These are phyloP conservation scores for Ophiostoma novo-ulmi DNA, from an alignment of 2,329 filamentous ascomycete species.

Conservation along the genomic window DNA sequence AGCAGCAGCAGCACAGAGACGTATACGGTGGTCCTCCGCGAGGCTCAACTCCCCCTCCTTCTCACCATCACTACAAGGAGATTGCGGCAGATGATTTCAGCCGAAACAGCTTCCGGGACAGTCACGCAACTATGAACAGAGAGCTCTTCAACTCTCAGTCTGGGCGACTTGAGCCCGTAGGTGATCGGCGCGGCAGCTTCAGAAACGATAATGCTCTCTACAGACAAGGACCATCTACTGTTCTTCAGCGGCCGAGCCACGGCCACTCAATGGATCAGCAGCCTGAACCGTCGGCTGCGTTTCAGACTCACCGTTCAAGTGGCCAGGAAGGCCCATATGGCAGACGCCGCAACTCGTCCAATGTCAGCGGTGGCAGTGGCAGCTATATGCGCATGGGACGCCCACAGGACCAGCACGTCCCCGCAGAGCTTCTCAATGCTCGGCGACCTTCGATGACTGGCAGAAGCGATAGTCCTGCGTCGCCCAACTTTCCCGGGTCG, in stretches of 20 bases:
- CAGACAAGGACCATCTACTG: slow-evolving; percentile 58
- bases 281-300: slow-evolving; percentile 76
- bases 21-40: slow-evolving; percentile 37
- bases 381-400: slow-evolving; percentile 53
- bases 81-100: slow-evolving; percentile 94
- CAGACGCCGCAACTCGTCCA: slow-evolving; percentile 80
- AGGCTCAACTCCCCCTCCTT: slow-evolving; percentile 38
- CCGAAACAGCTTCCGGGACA: slow-evolving; percentile 73
- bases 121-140: slow-evolving; percentile 55
- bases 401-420: slow-evolving; percentile 39
- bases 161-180: slow-evolving; percentile 83
- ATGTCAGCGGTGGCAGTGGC: slow-evolving; percentile 81
- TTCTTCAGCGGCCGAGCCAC: slow-evolving; percentile 68
- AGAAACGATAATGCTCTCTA: slow-evolving; percentile 58
- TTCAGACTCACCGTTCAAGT: slow-evolving; percentile 69
- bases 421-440: slow-evolving; percentile 32
- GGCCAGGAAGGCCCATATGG: slow-evolving; percentile 63
- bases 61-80: slow-evolving; percentile 60
- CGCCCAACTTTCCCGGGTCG: slow-evolving; percentile 42
- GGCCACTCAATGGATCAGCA: slow-evolving; percentile 47
- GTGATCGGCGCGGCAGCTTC: slow-evolving; percentile 66
- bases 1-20: slow-evolving; percentile 48
- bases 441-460: slow-evolving; percentile 48
- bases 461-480: slow-evolving; percentile 48
- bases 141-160: slow-evolving; percentile 95